Conservation (phyloP, 352 stramenopile genomes). For the Phytophthora sp. region DNA sequence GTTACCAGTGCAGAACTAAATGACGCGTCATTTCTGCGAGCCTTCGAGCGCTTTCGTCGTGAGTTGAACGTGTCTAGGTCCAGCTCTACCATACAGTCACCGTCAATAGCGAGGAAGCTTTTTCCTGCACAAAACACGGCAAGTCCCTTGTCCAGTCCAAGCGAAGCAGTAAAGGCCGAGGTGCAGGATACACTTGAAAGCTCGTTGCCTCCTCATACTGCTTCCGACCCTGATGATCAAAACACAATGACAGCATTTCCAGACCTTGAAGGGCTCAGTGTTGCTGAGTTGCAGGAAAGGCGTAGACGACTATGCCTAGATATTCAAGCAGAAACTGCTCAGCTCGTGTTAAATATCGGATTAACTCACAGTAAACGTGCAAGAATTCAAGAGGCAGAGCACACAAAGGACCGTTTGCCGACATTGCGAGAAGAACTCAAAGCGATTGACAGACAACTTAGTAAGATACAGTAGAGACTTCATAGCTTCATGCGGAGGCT, state of each 20-base stretch:
- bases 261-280: conserved; percentile 10
- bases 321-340: conserved; percentile 56
- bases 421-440: conserved; percentile 33
- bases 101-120: conserved; percentile 26
- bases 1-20: conserved; percentile 62
- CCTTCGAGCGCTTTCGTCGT: conserved; percentile 52
- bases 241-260: conserved; percentile 4
- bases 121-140: conserved; percentile 6
- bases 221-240: neutral
- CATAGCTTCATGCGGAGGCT: too few relatives aligned
- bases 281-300: conserved; percentile 33
- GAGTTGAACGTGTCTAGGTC: conserved; percentile 35
- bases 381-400: conserved; percentile 8
- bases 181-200: neutral
- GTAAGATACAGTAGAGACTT: too few relatives aligned
- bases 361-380: neutral
- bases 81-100: conserved; percentile 3
- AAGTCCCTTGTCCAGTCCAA: neutral
- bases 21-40: conserved; percentile 55
- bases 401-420: conserved; percentile 18
- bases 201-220: neutral
- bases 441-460: conserved; percentile 25
- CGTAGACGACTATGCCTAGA: conserved; percentile 58
- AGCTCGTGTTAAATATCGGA: conserved; percentile 46
- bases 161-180: conserved; percentile 1